Conservation (phyloP, 2,329 filamentous ascomycete genomes). For the Colletotrichum sp. region DNA sequence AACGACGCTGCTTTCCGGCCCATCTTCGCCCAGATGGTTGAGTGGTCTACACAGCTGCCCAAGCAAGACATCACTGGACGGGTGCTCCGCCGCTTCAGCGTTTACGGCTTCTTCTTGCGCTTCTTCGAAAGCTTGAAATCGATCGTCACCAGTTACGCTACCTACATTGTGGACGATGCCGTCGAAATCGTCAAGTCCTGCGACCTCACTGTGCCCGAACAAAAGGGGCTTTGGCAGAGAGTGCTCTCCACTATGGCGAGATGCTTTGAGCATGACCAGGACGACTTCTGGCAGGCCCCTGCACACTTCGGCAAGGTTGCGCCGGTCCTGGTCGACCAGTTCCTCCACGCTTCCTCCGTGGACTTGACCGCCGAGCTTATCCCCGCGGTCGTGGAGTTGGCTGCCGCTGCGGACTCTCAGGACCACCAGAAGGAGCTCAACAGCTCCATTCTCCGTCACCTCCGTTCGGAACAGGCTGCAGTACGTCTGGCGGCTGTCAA, state of each 20-base stretch:
- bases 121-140: constrained; percentile 91
- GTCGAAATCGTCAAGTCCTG: constrained; percentile 63
- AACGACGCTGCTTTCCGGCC: constrained; percentile 94
- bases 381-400: constrained; percentile 80
- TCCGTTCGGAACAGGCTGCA: constrained; percentile 74
- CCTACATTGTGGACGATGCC: constrained; percentile 80
- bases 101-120: constrained; percentile 79
- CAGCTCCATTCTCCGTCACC: constrained; percentile 74
- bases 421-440: constrained; percentile 94
- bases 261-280: constrained; percentile 88
- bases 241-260: constrained; percentile 75
- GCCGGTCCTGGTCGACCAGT: constrained; percentile 72
- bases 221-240: constrained; percentile 68
- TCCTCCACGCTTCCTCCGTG: constrained; percentile 51
- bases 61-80: constrained; percentile 66
- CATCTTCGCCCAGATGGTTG: constrained; percentile 84
- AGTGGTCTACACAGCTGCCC: constrained; percentile 73
- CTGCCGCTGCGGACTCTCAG: constrained; percentile 79
- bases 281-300: constrained; percentile 95
- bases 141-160: constrained; percentile 91
- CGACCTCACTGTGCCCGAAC: constrained; percentile 53
- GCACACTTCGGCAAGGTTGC: constrained; percentile 81
- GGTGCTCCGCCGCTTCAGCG: constrained; percentile 70
- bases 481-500: constrained; percentile 84
- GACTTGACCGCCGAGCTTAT: constrained; percentile 62